phyloP scores from a whole-genome alignment of 2,329 filamentous ascomycete species.

The Neoascochyta sp. region DNA sequence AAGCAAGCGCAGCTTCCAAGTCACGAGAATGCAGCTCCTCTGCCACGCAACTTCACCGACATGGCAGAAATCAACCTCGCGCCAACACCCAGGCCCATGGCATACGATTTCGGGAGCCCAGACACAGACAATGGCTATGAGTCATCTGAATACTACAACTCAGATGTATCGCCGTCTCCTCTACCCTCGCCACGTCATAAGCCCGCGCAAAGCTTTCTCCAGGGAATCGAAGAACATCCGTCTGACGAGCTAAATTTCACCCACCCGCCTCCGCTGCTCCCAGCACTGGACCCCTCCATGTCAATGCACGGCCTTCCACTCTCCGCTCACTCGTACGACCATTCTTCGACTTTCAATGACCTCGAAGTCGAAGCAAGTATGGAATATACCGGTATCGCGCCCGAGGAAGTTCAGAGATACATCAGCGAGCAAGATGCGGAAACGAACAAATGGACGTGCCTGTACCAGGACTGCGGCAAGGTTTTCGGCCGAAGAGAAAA shows the following conservation, averaged over 20 bases:
- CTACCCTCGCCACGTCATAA: slow-evolving; percentile 36
- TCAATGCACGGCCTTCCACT: slow-evolving; percentile 15
- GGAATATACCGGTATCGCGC: slow-evolving; percentile 76
- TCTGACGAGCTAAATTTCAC: slow-evolving; percentile 30
- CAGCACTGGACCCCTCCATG: slow-evolving; percentile 21
- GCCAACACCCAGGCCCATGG: slow-evolving; percentile 38
- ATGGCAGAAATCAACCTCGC: slow-evolving; percentile 46
- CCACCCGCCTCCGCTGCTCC: slow-evolving; percentile 27
- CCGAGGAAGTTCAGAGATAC: slow-evolving; percentile 63
- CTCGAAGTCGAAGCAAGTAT: slow-evolving; percentile 59
- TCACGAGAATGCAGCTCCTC: slow-evolving; percentile 50
- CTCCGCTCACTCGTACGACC: slow-evolving; percentile 15
- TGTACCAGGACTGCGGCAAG: slow-evolving; percentile 71
- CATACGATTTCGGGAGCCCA: slow-evolving; percentile 39
- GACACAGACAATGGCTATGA: slow-evolving; percentile 47
- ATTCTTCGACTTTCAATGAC: slow-evolving; percentile 34
- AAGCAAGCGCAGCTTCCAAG: slow-evolving; percentile 38
- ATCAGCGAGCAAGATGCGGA: slow-evolving; percentile 46
- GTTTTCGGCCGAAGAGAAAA: slow-evolving; percentile 97
- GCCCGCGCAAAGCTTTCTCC: slow-evolving; percentile 33
- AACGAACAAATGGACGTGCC: slow-evolving; percentile 47
- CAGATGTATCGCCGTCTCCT: slow-evolving; percentile 48
- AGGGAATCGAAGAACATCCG: slow-evolving; percentile 32
- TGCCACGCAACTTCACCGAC: slow-evolving; percentile 58
- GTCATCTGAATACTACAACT: slow-evolving; percentile 50